Percentiles rank a stretch among this genome's conserved stretches.
phyloP scores from a whole-genome alignment of 441 rosid genomes.

The Pelargonium australe region DNA sequence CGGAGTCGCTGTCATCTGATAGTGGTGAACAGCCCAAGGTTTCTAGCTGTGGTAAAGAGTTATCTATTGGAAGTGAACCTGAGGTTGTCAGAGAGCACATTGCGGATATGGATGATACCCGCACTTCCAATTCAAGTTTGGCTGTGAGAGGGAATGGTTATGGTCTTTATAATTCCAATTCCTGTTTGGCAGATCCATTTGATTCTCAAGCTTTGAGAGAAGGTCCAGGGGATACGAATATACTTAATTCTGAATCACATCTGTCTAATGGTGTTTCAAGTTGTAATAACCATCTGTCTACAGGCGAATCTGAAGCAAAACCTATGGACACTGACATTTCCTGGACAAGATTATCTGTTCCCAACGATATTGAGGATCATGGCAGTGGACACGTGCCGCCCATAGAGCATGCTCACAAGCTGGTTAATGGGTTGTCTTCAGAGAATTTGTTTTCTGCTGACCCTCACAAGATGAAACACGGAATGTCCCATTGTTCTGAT shows the following conservation, averaged over 20 bases:
- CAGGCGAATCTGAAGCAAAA: constrained; percentile 12
- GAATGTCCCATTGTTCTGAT: constrained; percentile 12
- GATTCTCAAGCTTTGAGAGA: constrained; percentile 16
- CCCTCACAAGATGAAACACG: constrained; percentile 15
- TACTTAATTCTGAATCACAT: constrained; percentile 13
- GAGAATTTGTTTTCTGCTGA: constrained; percentile 13
- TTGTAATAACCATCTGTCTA: constrained; percentile 16
- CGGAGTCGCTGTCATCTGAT: constrained; percentile 21
- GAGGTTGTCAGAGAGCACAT: constrained; percentile 4
- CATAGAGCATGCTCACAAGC: background rate
- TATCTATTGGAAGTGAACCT: constrained; percentile 13
- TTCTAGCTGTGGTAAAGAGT: constrained; percentile 20
- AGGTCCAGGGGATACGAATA: constrained; percentile 11
- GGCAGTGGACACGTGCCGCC: constrained; percentile 12
- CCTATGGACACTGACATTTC: constrained; percentile 4
- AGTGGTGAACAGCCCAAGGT: constrained; percentile 25
- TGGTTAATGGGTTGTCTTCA: background rate
- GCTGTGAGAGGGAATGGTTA: constrained; percentile 15
- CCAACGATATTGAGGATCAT: constrained; percentile 20
- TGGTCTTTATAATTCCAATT: constrained; percentile 13
- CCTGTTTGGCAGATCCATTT: constrained; percentile 15
- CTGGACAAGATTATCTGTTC: constrained; percentile 1
- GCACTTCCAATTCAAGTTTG: constrained; percentile 23
- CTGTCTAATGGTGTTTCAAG: constrained; percentile 16
- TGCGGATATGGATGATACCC: constrained; percentile 20